Base-by-base conservation (phyloP, 768 basidiomycete genomes). In the Kwoniella shandongensis region DNA sequence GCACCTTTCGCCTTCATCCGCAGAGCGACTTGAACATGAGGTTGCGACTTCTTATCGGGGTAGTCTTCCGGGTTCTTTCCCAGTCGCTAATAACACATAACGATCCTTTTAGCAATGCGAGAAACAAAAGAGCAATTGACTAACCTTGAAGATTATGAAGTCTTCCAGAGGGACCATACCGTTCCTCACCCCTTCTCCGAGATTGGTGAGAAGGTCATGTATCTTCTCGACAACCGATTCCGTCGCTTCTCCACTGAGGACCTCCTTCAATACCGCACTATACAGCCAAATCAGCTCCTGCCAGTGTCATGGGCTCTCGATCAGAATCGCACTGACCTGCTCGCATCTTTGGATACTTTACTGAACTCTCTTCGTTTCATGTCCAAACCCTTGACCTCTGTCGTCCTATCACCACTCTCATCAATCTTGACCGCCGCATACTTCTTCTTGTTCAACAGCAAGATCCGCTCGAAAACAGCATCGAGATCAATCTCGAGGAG, bases 321-420 rank as follows among this genome's bases (percentile, higher is more conserved):
- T 11, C 41, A 5, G 15, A 41, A 32, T 11, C 25, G n/a, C 0
- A 81, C 91, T 64, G 65, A 97, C 91, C 88, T 87, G 0, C 93
- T 97, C 29, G 91, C 87, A 38, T 83, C 85, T 79, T 99, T 99
- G 1, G 93, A 97, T 51, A 99, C 77, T 0, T 83, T 82, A 61
- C 88, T 93, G 76, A 91, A 99, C 75, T 99, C 96, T 81, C 96
- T 81, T 42, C 96, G 85, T 77, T 98, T 98, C 96, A 99, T 98
- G 78, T 99, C 96, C 22, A 99, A 79, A 77, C 96, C 96, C 70
- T 99, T 99, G 76, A 99, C 81, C 70, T 99, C 96, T 1, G 84
- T 88, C 0, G 88, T 87, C 30, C 66, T 67, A 54, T 83, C 82
- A 0, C 83, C 82, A 25, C 85, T 85, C 62, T 91, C 89, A 67